phyloP scores from a whole-genome alignment of 2,329 filamentous ascomycete genomes.

The Talaromyces sp. region DNA sequence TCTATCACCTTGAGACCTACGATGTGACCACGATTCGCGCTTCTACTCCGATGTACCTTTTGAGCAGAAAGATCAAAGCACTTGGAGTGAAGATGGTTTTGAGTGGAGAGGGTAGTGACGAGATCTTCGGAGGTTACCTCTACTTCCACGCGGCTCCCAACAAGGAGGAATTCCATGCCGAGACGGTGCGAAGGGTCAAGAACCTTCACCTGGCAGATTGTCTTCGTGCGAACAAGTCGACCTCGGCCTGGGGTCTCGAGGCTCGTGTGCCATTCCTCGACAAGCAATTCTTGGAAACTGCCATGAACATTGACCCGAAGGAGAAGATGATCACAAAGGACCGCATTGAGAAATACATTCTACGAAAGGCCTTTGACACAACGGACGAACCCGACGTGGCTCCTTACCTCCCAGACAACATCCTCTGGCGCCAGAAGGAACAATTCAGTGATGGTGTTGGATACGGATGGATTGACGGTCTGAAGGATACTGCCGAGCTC shows the following conservation, averaged over 20 bases:
- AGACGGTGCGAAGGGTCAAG: slow-evolving; percentile 91
- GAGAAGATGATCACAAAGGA: slow-evolving; percentile 95
- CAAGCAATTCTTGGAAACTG: slow-evolving; percentile 87
- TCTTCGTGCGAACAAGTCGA: slow-evolving; percentile 97
- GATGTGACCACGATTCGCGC: slow-evolving; percentile 98
- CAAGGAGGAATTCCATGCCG: slow-evolving; percentile 89
- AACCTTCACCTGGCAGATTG: slow-evolving; percentile 96
- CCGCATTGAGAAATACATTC: slow-evolving; percentile 92
- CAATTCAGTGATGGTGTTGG: slow-evolving; percentile 98
- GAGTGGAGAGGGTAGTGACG: slow-evolving; percentile 92
- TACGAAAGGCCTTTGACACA: slow-evolving; percentile 96
- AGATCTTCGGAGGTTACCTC: slow-evolving; percentile 97
- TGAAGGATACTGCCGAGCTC: slow-evolving; percentile 89
- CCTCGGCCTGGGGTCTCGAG: slow-evolving; percentile 94
- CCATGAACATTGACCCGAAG: slow-evolving; percentile 89
- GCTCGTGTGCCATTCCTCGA: slow-evolving; percentile 97
- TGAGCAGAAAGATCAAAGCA: slow-evolving; percentile 98
- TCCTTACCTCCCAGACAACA: slow-evolving; percentile 91
- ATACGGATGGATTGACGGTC: slow-evolving; percentile 96
- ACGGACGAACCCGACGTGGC: slow-evolving; percentile 72
- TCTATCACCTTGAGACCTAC: slow-evolving; percentile 95
- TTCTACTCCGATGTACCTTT: slow-evolving; percentile 96
- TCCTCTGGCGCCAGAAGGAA: slow-evolving; percentile 98
- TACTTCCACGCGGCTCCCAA: slow-evolving; percentile 96
- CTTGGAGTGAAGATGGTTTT: slow-evolving; percentile 99